Evolutionary conservation across 441 rosid species (phyloP).

Genomic region (Jatropha podagrica): DNA sequence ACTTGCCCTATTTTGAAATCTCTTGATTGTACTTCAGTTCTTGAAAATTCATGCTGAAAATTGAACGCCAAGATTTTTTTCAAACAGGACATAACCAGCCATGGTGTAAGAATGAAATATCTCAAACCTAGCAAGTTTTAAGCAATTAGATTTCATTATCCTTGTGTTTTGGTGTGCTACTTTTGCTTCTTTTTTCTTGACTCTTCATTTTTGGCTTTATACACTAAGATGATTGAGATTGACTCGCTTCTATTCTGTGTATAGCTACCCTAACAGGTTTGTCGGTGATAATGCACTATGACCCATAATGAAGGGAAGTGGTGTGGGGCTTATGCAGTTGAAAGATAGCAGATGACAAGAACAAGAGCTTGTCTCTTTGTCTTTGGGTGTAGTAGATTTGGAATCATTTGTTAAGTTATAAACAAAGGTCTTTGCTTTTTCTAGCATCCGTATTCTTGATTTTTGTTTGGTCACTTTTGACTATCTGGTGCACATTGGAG

Average conservation of each 20-base stretch:
- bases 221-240: not conserved
- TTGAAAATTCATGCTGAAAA: not conserved
- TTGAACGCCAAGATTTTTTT: not conserved
- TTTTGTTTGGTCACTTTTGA: not conserved
- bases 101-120: too few species aligned
- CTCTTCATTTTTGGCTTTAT: not conserved
- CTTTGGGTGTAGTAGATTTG: not conserved
- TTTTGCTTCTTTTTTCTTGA: not conserved
- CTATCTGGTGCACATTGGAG: constrained; percentile 12
- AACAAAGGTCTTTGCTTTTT: not conserved
- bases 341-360: not conserved
- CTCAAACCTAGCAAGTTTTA: not conserved
- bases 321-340: not conserved
- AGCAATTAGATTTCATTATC: not conserved
- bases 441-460: not conserved
- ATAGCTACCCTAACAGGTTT: not conserved
- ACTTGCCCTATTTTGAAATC: too few species aligned
- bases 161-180: not conserved
- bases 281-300: not conserved
- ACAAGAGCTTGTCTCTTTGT: not conserved
- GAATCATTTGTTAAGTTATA: constrained; percentile 2
- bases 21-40: not conserved
- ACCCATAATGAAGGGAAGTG: not conserved
- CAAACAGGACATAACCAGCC: not conserved
- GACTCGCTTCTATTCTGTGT: not conserved